Evolutionary conservation across 2,329 filamentous ascomycete species (phyloP).

Genomic region (Epichloe uncinata): DNA sequence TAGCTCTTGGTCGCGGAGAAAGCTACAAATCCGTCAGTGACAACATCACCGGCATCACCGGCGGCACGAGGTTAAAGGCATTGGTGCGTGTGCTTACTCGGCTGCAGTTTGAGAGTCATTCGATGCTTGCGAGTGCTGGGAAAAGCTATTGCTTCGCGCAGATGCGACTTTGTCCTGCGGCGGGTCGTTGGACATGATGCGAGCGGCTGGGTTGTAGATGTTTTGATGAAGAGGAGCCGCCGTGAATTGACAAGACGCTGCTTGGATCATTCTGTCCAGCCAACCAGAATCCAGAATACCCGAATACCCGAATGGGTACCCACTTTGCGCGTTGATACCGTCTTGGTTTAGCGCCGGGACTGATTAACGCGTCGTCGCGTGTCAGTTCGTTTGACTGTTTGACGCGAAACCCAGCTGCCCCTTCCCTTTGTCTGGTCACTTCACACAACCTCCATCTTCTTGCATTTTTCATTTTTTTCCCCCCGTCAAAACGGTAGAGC

Average conservation of each 20-base stretch:
- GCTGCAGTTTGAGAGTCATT: constrained; percentile 59
- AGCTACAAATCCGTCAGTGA: constrained; percentile 35
- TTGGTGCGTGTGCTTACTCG: constrained; percentile 35
- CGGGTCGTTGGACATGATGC: constrained; percentile 24
- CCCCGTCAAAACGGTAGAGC: neutral
- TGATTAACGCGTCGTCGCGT: constrained; percentile 33
- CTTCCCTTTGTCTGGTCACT: neutral
- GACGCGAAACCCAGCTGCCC: constrained; percentile 14
- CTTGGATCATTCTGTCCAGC: constrained; percentile 1
- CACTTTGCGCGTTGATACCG: constrained; percentile 24
- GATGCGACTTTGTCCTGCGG: constrained; percentile 13
- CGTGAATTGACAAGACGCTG: neutral
- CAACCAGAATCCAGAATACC: neutral
- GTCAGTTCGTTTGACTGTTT: constrained; percentile 4
- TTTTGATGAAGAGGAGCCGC: neutral
- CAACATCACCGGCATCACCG: too few relatives aligned
- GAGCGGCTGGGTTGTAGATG: neutral
- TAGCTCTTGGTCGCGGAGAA: constrained; percentile 76
- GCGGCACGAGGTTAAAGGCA: neutral
- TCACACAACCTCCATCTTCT: neutral
- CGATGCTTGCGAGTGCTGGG: constrained; percentile 40
- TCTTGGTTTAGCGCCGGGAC: constrained; percentile 16
- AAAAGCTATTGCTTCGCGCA: constrained; percentile 44
- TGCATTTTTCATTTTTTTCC: neutral
- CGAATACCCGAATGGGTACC: too few relatives aligned